These are phyloP conservation scores for Coniochaeta sp. DNA, from an alignment of 2,329 filamentous ascomycete species.

Conservation along the genomic window DNA sequence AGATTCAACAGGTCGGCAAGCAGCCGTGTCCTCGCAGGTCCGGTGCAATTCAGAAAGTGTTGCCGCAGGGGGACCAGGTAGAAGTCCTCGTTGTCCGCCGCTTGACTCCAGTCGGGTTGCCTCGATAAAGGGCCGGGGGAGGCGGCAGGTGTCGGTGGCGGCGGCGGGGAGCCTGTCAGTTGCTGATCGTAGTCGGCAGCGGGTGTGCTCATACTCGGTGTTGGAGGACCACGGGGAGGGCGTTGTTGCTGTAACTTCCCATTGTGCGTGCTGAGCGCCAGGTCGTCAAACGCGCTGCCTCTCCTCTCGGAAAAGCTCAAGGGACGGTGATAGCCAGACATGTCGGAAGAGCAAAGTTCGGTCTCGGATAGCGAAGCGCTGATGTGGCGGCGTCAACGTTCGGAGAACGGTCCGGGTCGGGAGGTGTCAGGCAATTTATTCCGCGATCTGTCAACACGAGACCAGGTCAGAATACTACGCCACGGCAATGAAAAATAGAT, in stretches of 20 bases:
- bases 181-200: conserved; percentile 57
- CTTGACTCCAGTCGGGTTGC: conserved; percentile 67
- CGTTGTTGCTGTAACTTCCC: conserved; percentile 47
- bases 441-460: neutral
- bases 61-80: conserved; percentile 72
- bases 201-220: conserved; percentile 59
- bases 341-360: conserved; percentile 11
- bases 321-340: conserved; percentile 39
- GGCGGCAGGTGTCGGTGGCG: conserved; percentile 58
- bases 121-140: conserved; percentile 55
- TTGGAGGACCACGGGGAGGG: conserved; percentile 51
- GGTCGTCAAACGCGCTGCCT: conserved; percentile 50
- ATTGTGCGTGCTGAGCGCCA: conserved; percentile 44
- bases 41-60: conserved; percentile 71
- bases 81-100: conserved; percentile 73
- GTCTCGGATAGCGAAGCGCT: neutral
- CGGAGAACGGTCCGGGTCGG: neutral
- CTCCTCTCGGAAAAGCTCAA: conserved; percentile 56
- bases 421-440: neutral
- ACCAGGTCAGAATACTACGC: neutral
- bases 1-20: conserved; percentile 85
- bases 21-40: conserved; percentile 70
- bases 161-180: conserved; percentile 53
- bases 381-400: neutral
- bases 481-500: neutral